Percentiles rank a stretch among this genome's conserved stretches.
phyloP scores from a whole-genome alignment of 2,329 filamentous ascomycete species.

The Neopestalotiopsis sp. region DNA sequence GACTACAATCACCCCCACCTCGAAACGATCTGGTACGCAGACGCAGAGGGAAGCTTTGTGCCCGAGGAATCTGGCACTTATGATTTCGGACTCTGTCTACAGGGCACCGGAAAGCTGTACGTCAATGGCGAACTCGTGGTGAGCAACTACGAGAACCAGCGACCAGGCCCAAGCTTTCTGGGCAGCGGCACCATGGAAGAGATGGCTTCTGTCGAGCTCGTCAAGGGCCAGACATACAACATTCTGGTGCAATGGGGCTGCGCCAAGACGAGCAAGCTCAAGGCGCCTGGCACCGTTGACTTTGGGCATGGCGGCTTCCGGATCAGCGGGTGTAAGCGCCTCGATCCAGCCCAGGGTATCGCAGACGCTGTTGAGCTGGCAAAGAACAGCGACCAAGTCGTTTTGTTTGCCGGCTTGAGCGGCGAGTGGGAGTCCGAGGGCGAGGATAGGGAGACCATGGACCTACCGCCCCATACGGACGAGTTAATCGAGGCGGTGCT shows the following conservation, averaged over 20 bases:
- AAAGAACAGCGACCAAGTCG: constrained; percentile 73
- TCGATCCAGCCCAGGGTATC: constrained; percentile 64
- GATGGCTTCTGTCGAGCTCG: constrained; percentile 60
- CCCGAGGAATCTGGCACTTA: constrained; percentile 65
- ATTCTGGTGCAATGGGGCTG: constrained; percentile 65
- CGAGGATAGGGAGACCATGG: constrained; percentile 77
- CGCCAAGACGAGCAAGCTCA: constrained; percentile 54
- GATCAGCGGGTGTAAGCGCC: constrained; percentile 63
- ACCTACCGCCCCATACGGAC: constrained; percentile 75
- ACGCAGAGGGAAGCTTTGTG: constrained; percentile 64
- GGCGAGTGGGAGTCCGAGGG: constrained; percentile 83
- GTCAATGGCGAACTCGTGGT: constrained; percentile 67
- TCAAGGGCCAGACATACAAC: constrained; percentile 63
- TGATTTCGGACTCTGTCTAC: constrained; percentile 68
- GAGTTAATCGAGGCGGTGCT: constrained; percentile 70
- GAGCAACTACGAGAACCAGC: constrained; percentile 69
- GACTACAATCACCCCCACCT: constrained; percentile 51
- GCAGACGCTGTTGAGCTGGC: constrained; percentile 71
- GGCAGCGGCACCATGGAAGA: constrained; percentile 69
- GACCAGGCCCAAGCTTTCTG: constrained; percentile 67
- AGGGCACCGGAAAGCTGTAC: constrained; percentile 67
- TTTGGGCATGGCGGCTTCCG: constrained; percentile 64
- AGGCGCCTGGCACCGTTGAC: constrained; percentile 52
- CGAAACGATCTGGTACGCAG: constrained; percentile 60
- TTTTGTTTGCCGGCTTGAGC: constrained; percentile 79